These are phyloP conservation scores for Saccharomyces hybrid DNA, from an alignment of 1,139 yeast genomes.

Conservation along the genomic window DNA sequence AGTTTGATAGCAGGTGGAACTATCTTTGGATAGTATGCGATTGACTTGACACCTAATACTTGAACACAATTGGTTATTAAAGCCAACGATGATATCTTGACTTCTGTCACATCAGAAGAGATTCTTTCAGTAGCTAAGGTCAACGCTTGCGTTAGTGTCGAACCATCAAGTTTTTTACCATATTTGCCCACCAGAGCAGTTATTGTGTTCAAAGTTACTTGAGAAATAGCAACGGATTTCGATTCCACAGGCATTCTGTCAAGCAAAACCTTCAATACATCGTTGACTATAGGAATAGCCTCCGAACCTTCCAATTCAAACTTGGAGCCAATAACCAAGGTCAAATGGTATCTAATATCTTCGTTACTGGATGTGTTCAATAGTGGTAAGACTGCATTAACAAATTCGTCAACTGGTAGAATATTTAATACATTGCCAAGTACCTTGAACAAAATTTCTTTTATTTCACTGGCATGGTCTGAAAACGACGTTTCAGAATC, in stretches of 20 bases:
- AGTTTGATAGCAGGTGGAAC: slow-evolving; percentile 66
- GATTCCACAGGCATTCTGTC: slow-evolving; percentile 37
- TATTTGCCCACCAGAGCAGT: slow-evolving; percentile 58
- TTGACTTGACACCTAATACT: slow-evolving; percentile 74
- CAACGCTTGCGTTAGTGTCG: slow-evolving; percentile 44
- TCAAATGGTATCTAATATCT: slow-evolving; percentile 46
- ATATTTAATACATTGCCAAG: slow-evolving; percentile 58
- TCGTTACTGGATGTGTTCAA: slow-evolving; percentile 25
- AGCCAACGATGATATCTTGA: slow-evolving; percentile 68
- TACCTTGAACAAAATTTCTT: slow-evolving; percentile 38
- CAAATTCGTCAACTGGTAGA: slow-evolving; percentile 68
- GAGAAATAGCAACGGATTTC: slow-evolving; percentile 46
- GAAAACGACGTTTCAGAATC: slow-evolving; percentile 15
- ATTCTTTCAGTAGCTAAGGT: slow-evolving; percentile 44
- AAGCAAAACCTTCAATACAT: slow-evolving; percentile 44
- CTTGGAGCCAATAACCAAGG: slow-evolving; percentile 56
- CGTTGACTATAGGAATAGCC: slow-evolving; percentile 43
- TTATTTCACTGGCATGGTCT: slow-evolving; percentile 20
- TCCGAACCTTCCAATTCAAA: slow-evolving; percentile 55
- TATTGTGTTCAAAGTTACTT: slow-evolving; percentile 63
- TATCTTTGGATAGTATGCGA: slow-evolving; percentile 78
- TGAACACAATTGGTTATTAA: slow-evolving; percentile 64
- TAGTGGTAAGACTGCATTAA: slow-evolving; percentile 54
- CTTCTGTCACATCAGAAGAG: slow-evolving; percentile 46
- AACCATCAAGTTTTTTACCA: slow-evolving; percentile 44